A percentile compares a stretch with the other conserved stretches of the same genome.
These are phyloP conservation scores for Schizopora paradoxa DNA, from an alignment of 1,284 basidiomycete species.

Conservation along the genomic window DNA sequence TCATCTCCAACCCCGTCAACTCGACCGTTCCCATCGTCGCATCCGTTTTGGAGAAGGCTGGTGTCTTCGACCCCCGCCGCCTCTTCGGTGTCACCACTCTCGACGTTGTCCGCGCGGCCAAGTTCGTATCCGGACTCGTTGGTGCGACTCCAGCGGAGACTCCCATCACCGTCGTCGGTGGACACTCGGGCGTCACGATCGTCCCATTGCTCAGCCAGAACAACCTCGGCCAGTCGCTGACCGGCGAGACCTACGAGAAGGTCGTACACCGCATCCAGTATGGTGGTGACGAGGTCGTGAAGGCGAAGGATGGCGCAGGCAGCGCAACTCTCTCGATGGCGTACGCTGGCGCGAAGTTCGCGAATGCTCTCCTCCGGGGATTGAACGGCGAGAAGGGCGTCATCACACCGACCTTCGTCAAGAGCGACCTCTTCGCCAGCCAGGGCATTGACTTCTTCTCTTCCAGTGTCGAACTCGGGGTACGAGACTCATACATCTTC, in stretches of 20 bases:
- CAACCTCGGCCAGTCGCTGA: conserved; percentile 53
- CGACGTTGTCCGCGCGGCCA: conserved; percentile 93
- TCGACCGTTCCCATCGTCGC: conserved; percentile 98
- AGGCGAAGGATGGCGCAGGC: conserved; percentile 87
- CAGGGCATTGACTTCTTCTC: conserved; percentile 90
- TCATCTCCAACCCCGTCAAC: conserved; percentile 97
- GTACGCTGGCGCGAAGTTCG: conserved; percentile 89
- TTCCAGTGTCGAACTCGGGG: conserved; percentile 85
- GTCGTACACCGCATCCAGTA: conserved; percentile 87
- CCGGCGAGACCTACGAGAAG: conserved; percentile 62
- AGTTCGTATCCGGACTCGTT: conserved; percentile 79
- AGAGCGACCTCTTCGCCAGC: conserved; percentile 77
- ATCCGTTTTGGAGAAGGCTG: conserved; percentile 87
- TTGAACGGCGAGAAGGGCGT: conserved; percentile 84
- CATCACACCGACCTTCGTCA: conserved; percentile 82
- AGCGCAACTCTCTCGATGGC: conserved; percentile 92
- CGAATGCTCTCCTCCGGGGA: conserved; percentile 77
- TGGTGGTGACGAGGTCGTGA: conserved; percentile 89
- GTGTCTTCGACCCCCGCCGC: conserved; percentile 83
- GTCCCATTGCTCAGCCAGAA: conserved; percentile 91
- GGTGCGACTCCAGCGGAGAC: conserved; percentile 65
- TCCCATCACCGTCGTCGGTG: conserved; percentile 86
- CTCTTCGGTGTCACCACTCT: conserved; percentile 93
- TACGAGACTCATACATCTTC: conserved; percentile 37
- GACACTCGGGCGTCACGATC: conserved; percentile 95